These are phyloP conservation scores for Fraxinus excelsior DNA, from an alignment of 257 asterid genomes.

Conservation along the genomic window DNA sequence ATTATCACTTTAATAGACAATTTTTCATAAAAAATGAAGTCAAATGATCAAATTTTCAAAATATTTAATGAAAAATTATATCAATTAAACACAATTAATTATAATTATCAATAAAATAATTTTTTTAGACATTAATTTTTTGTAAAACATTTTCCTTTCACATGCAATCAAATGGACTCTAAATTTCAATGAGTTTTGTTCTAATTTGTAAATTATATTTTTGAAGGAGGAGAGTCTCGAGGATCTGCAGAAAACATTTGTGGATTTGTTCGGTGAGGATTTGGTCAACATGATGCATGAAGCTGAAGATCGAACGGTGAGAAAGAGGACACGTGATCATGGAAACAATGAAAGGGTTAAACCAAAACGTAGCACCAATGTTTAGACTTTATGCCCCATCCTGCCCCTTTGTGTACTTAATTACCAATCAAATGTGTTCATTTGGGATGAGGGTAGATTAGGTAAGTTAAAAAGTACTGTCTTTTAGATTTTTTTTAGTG, in stretches of 20 bases:
- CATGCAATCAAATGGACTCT: too few relatives aligned
- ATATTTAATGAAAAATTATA: too few relatives aligned
- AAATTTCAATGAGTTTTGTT: not conserved
- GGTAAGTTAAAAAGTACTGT: not conserved
- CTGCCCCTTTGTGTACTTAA: constrained; percentile 1
- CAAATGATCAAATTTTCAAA: too few relatives aligned
- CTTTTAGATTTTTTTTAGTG: not conserved
- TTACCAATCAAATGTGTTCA: not conserved
- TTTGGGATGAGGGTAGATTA: constrained; percentile 14
- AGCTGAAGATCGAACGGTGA: constrained; percentile 42
- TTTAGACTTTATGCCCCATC: not conserved
- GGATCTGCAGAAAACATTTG: constrained; percentile 81
- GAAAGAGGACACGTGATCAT: constrained; percentile 47
- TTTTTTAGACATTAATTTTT: too few relatives aligned
- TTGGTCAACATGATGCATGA: constrained; percentile 49
- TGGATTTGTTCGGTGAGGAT: constrained; percentile 88
- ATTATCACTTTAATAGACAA: too few relatives aligned
- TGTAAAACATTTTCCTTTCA: too few relatives aligned
- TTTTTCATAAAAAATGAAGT: too few relatives aligned
- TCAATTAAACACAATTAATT: too few relatives aligned
- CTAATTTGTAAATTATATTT: not conserved
- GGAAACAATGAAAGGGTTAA: constrained; percentile 44
- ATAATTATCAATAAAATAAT: too few relatives aligned
- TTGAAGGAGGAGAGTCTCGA: constrained; percentile 82
- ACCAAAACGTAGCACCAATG: constrained; percentile 32